Percentiles rank a stretch among this genome's conserved stretches.
These are phyloP conservation scores for Boletales sp. DNA, from an alignment of 768 basidiomycete species.

Conservation along the genomic window DNA sequence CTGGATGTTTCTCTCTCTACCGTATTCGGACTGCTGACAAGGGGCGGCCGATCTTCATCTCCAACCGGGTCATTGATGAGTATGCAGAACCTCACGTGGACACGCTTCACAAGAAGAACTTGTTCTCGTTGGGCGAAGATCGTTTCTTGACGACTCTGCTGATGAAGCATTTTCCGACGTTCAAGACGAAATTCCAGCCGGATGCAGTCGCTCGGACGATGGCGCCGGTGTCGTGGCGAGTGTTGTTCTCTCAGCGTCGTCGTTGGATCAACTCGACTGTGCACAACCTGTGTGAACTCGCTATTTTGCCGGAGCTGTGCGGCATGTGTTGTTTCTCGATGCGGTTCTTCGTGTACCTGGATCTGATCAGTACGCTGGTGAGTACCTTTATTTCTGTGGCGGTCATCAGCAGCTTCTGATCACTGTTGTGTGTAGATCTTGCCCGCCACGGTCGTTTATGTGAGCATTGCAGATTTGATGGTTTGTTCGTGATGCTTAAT, in stretches of 20 bases:
- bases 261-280: conserved; percentile 75
- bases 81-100: conserved; percentile 65
- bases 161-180: conserved; percentile 67
- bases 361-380: conserved; percentile 61
- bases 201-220: conserved; percentile 61
- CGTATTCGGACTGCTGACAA: conserved; percentile 70
- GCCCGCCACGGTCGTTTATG: conserved; percentile 60
- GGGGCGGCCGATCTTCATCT: conserved; percentile 68
- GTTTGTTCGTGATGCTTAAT: conserved; percentile 8
- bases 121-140: conserved; percentile 68
- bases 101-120: conserved; percentile 69
- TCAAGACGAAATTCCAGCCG: conserved; percentile 65
- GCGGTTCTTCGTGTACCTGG: conserved; percentile 67
- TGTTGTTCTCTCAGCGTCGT: conserved; percentile 63
- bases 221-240: conserved; percentile 59
- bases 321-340: conserved; percentile 75
- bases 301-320: conserved; percentile 59
- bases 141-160: conserved; percentile 66
- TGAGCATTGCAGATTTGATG: conserved; percentile 29
- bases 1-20: conserved; percentile 71
- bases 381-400: conserved; percentile 1
- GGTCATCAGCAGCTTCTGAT: conserved; percentile 6
- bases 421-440: conserved; percentile 38
- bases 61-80: conserved; percentile 66
- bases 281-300: conserved; percentile 64